A percentile compares a stretch with the other conserved stretches of the same genome.
Evolutionary conservation across 768 basidiomycete species (phyloP).

Genomic region (Collybia sordida): DNA sequence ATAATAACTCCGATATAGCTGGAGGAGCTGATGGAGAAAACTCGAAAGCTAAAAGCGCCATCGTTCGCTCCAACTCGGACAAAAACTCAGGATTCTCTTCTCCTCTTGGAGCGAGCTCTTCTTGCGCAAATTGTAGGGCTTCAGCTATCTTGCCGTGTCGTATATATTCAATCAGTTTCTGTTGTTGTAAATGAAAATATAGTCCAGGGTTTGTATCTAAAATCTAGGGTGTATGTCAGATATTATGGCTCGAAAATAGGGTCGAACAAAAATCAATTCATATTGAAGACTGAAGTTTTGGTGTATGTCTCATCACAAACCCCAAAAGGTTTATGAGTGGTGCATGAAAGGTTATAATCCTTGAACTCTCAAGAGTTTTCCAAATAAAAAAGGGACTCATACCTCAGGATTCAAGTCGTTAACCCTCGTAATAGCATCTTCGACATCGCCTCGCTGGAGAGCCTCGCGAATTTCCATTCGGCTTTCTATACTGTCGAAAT

Average conservation of each 20-base stretch:
- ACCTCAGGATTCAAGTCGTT: slow-evolving; percentile 98
- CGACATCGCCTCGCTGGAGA: slow-evolving; percentile 90
- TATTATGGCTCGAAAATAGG: slow-evolving; percentile 9
- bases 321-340: slow-evolving; percentile 84
- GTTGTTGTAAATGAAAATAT: slow-evolving; percentile 95
- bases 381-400: slow-evolving; percentile 30
- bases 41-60: slow-evolving; percentile 89
- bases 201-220: slow-evolving; percentile 92
- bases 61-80: slow-evolving; percentile 88
- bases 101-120: slow-evolving; percentile 91
- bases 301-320: slow-evolving; percentile 83
- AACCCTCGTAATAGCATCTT: slow-evolving; percentile 91
- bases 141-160: slow-evolving; percentile 76
- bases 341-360: slow-evolving; percentile 97
- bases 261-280: slow-evolving; percentile 48
- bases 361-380: slow-evolving; percentile 30
- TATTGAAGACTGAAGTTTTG: slow-evolving; percentile 98
- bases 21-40: slow-evolving; percentile 57
- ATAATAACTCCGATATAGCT: slow-evolving; percentile 76
- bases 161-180: slow-evolving; percentile 93
- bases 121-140: slow-evolving; percentile 89
- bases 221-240: slow-evolving; percentile 59
- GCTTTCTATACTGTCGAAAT: slow-evolving; percentile 91
- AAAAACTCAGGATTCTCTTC: slow-evolving; percentile 95
- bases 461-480: slow-evolving; percentile 94